Base-by-base conservation (phyloP, 495 filamentous ascomycete genomes). In the Trichoderma virens region DNA sequence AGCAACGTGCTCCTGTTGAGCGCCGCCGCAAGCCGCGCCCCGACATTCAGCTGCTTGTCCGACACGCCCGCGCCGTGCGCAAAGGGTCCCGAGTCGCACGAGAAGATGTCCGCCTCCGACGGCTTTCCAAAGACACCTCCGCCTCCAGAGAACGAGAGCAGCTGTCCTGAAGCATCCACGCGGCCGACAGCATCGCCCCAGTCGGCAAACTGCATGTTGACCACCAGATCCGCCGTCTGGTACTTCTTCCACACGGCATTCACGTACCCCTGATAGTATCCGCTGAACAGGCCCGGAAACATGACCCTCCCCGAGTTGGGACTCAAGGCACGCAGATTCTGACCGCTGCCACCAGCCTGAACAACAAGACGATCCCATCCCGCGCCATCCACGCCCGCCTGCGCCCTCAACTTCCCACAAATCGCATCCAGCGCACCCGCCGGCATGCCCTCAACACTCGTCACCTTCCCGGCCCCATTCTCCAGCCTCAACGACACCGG, bases 81-180 rank as follows among this genome's bases (percentile, higher is more conserved):
- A 70, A 92, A 92, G 0, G 87, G 83, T 0, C 89, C 89, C n/a
- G 81, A 84, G 67, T 80, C 86, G 78, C 88, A 90, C 66, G 77
- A 82, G 75, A 90, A 90, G 67, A 92, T 86, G 68, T 91, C 89
- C 16, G 69, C 73, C 0, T 84, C 80, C 28, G 77, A 74, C 2
- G 89, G 89, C 67, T 83, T 75, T 6, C 69, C 65, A 71, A 90
- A 91, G 0, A 76, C 65, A 59, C 79, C 78, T 18, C 73, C 78
- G 39, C 39, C 27, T 2, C 70, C 72, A 1, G 73, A 70, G 67
- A 91, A 86, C 14, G 69, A 76, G 16, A 91, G 77, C 8, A 74
- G 69, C 72, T 27, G 64, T 80, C 79, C 43, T 5, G 51, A 56
- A 1, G 38, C 47, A 0, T 62, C 35, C n/a, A 90, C 82, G 2